Conservation (phyloP, 1,284 basidiomycete species). For the Boletellus deceptivus region DNA sequence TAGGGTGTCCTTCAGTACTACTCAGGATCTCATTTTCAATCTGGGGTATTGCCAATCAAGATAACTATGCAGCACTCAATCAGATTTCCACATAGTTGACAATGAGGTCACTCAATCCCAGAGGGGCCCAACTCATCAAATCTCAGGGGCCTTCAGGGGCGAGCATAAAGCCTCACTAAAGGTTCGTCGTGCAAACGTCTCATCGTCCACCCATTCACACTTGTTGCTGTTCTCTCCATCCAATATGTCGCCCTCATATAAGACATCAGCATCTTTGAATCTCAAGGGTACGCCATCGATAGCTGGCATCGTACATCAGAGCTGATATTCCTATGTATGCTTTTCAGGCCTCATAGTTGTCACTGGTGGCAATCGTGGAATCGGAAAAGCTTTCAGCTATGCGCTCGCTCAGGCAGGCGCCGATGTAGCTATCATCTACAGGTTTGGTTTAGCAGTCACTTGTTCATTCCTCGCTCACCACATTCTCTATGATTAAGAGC, state of each 20-base stretch:
- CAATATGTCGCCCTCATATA: slow-evolving; percentile 5
- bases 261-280: not conserved
- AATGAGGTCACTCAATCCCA: too few relatives aligned
- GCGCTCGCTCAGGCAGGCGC: slow-evolving; percentile 43
- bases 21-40: too few relatives aligned
- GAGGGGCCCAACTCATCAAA: too few relatives aligned
- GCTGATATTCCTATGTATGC: not conserved
- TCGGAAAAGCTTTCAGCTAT: slow-evolving; percentile 45
- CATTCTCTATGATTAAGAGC: slow-evolving; percentile 9
- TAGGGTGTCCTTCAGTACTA: too few relatives aligned
- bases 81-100: too few relatives aligned
- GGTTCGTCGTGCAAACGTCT: too few relatives aligned
- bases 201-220: not conserved
- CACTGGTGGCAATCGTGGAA: slow-evolving; percentile 46
- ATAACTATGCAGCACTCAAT: too few relatives aligned
- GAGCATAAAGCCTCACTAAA: too few relatives aligned
- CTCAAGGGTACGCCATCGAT: slow-evolving; percentile 12
- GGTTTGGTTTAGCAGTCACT: slow-evolving; percentile 13
- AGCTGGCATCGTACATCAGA: not conserved
- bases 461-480: not conserved
- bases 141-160: too few relatives aligned
- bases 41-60: too few relatives aligned
- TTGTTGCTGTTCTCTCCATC: too few relatives aligned
- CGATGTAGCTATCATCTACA: slow-evolving; percentile 45
- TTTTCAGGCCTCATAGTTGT: slow-evolving; percentile 29